Base-by-base conservation (phyloP, 345 rosid genomes). In the Diplotaxis tenuifolia region DNA sequence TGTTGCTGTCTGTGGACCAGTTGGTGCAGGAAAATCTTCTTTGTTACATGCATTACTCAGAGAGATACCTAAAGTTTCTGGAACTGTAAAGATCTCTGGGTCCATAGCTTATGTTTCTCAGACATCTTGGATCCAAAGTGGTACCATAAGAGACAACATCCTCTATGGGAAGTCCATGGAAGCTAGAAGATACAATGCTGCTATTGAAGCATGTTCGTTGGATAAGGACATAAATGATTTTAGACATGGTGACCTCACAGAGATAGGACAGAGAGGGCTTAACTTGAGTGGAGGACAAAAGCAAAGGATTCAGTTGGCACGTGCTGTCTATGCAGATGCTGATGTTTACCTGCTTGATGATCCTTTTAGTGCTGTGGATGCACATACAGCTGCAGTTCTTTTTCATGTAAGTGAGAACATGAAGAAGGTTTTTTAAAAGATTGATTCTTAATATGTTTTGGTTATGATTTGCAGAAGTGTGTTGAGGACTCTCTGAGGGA, bases 251-350 rank as follows among this genome's bases (percentile, higher is more conserved):
- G 97, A 91, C 75, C 86, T 85, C 57, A 91, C 93, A 1, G 92
- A 88, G 75, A 89, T 91, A 67, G 92, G 97, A 62, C 92, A 91
- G 74, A 82, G 97, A 81, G 95, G 95, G 54, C 81, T 91, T 72
- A 89, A 91, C 83, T 74, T 89, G 91, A 91, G 97, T 15, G 95
- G 97, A 65, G 97, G 97, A 70, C 97, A 91, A 82, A 91, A 87
- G 73, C 95, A 89, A 77, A 82, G 97, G 72, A 85, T 91, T 77
- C 92, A 88, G 79, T 84, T 91, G 28, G 95, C 92, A 3, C 84
- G 97, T 28, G 97, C 91, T 1, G 84, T 88, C 71, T 91, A 91
- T 34, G 85, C 81, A 0, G 89, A 89, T 18, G 93, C 91, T 10
- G 91, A 89, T 73, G 83, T 87, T 55, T 89, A 89, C 78, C 88